These are phyloP conservation scores for Ceratobasidium sp. DNA, from an alignment of 1,284 basidiomycete species.

Conservation along the genomic window DNA sequence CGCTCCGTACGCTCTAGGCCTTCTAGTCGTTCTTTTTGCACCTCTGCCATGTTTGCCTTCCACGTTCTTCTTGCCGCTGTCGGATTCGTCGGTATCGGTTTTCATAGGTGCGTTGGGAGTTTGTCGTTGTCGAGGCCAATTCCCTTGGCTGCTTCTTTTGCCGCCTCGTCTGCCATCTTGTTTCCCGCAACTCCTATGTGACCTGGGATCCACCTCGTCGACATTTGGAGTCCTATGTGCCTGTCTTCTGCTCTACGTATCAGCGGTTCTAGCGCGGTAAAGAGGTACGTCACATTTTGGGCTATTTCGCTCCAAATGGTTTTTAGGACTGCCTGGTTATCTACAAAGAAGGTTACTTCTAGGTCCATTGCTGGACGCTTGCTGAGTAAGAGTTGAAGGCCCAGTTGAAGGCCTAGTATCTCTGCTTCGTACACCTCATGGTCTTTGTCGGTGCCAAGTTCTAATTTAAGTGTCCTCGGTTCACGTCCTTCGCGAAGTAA, in stretches of 20 bases:
- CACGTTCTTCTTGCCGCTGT: neutral
- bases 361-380: neutral
- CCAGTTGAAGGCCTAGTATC: conserved; percentile 33
- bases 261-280: neutral
- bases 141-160: conserved; percentile 19
- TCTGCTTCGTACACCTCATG: conserved; percentile 41
- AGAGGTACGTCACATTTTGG: conserved; percentile 1
- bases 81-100: neutral
- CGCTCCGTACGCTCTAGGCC: neutral
- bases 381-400: neutral
- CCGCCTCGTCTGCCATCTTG: conserved; percentile 29
- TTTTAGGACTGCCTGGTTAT: conserved; percentile 12
- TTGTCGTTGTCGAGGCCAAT: conserved; percentile 17
- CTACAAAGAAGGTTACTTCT: conserved; percentile 9
- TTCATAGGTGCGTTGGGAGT: conserved; percentile 38
- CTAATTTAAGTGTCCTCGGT: neutral
- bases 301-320: neutral
- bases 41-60: neutral
- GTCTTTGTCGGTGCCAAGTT: conserved; percentile 18
- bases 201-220: conserved; percentile 39
- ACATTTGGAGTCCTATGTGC: neutral
- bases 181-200: conserved; percentile 37
- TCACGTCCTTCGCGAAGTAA: conserved; percentile 3
- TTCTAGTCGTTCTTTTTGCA: neutral
- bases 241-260: neutral